These are phyloP conservation scores for Berkeleyomyces rouxiae DNA, from an alignment of 2,329 filamentous ascomycete species.

Conservation along the genomic window DNA sequence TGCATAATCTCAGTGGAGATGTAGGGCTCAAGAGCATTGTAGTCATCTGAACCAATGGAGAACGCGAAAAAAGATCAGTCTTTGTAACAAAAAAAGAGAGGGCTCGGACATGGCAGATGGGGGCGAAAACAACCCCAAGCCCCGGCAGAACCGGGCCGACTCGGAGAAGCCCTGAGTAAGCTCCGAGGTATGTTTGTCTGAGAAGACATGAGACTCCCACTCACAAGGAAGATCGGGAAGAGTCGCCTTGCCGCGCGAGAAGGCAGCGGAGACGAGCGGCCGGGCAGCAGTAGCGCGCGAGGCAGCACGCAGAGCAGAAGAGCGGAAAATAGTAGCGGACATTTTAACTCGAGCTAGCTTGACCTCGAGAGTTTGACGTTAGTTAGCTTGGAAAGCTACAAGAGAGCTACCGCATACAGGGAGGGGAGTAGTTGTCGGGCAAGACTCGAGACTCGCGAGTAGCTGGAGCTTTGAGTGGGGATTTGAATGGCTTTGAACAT, in stretches of 20 bases:
- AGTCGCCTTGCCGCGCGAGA: constrained; percentile 75
- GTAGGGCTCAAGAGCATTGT: constrained; percentile 73
- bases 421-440: neutral
- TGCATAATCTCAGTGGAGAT: constrained; percentile 92
- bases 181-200: neutral
- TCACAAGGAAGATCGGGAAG: constrained; percentile 66
- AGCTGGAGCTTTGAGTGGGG: neutral
- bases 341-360: constrained; percentile 30
- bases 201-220: constrained; percentile 14
- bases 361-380: neutral
- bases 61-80: neutral
- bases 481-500: neutral
- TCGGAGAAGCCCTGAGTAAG: neutral
- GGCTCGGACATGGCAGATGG: no score
- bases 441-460: neutral
- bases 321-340: constrained; percentile 61
- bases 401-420: neutral
- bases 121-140: neutral
- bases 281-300: constrained; percentile 48
- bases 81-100: neutral
- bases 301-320: constrained; percentile 50
- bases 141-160: neutral
- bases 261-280: constrained; percentile 56
- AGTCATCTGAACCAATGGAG: constrained; percentile 54
- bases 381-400: neutral